phyloP scores from a whole-genome alignment of 306 rosid species.

The Sicyos edulis region DNA sequence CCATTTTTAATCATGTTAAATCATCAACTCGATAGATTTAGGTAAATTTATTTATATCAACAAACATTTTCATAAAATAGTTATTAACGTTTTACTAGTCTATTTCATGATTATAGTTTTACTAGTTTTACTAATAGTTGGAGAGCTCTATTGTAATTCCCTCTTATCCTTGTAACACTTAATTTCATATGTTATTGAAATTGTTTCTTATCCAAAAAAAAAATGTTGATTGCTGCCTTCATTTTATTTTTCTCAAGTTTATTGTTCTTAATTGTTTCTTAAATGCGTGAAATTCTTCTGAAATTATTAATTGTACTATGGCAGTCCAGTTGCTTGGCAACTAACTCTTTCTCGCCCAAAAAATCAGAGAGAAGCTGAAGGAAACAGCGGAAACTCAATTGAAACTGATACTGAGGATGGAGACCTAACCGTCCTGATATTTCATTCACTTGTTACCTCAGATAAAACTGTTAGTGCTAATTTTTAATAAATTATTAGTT shows the following conservation, averaged over 20 bases:
- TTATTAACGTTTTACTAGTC: too few relatives aligned
- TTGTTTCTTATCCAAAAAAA: too few relatives aligned
- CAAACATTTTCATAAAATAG: background rate
- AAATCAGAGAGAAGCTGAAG: constrained; percentile 35
- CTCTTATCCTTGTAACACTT: too few relatives aligned
- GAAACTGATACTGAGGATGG: constrained; percentile 35
- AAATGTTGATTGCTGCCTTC: background rate
- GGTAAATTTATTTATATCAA: too few relatives aligned
- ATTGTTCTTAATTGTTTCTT: background rate
- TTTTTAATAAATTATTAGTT: background rate
- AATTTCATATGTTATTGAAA: too few relatives aligned
- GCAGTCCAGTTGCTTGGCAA: constrained; percentile 86
- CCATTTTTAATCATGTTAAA: too few relatives aligned
- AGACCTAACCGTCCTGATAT: constrained; percentile 55
- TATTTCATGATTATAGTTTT: too few relatives aligned
- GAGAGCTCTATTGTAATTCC: too few relatives aligned
- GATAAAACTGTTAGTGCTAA: constrained; percentile 63
- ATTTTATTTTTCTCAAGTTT: constrained; percentile 21
- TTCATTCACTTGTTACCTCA: constrained; percentile 53
- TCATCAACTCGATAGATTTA: too few relatives aligned
- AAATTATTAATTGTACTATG: background rate
- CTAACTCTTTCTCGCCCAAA: constrained; percentile 49
- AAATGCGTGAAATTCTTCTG: background rate
- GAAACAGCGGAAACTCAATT: constrained; percentile 26
- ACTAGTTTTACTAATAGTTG: too few relatives aligned